Percentiles rank a stretch among this genome's conserved stretches.
Evolutionary conservation across 148 eudicot genomes (phyloP).

Genomic region (Vaccinium macrocarpon): DNA sequence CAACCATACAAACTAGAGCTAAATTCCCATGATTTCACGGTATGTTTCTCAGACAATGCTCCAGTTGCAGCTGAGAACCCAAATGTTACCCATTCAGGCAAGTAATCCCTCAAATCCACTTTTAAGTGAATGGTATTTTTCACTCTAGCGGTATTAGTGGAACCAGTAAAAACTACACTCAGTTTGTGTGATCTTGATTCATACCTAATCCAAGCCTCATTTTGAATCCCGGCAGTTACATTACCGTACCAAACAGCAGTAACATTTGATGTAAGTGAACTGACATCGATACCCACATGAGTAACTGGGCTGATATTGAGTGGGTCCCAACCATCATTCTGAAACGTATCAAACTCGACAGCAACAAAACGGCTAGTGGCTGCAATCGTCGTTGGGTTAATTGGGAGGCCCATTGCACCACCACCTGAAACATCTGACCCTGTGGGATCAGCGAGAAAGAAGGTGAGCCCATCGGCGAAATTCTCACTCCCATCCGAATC

Average conservation of each 20-base stretch:
- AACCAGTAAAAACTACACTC: not conserved
- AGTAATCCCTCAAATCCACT: conserved; percentile 16
- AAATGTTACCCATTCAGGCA: conserved; percentile 25
- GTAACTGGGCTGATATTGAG: too few species aligned
- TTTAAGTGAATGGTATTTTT: not conserved
- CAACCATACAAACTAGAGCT: conserved; percentile 3
- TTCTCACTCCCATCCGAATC: too few species aligned
- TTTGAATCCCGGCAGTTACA: not conserved
- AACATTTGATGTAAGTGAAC: conserved; percentile 3
- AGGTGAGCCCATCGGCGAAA: too few species aligned
- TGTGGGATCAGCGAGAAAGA: not conserved
- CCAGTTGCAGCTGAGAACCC: conserved; percentile 38
- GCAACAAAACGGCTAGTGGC: conserved; percentile 18
- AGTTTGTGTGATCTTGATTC: not conserved
- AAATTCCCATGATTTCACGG: conserved; percentile 29
- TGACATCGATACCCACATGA: conserved; percentile 28
- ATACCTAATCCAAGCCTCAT: conserved; percentile 20
- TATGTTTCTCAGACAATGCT: not conserved
- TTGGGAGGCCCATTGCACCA: not conserved
- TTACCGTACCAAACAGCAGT: not conserved
- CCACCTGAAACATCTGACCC: not conserved
- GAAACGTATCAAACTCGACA: conserved; percentile 15
- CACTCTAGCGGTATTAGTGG: not conserved
- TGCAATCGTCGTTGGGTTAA: not conserved
- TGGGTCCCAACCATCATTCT: not conserved